Evolutionary conservation across 129 eudicot genomes (phyloP).

Genomic region (Escallonia herrerae): DNA sequence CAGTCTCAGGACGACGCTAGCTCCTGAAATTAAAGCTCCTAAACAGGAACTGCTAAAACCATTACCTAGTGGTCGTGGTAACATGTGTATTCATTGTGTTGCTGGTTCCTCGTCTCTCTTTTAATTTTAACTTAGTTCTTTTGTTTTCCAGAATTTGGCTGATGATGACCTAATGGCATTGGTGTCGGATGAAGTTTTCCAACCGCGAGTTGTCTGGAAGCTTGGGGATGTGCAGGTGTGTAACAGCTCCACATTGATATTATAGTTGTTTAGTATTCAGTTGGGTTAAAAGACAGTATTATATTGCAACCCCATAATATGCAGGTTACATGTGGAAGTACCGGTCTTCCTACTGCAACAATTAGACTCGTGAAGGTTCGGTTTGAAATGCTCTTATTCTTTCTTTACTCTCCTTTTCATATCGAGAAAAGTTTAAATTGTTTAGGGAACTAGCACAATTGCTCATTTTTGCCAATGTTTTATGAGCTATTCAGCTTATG

Average conservation of each 20-base stretch:
- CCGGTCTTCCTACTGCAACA: slow-evolving; percentile 92
- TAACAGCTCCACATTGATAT: slow-evolving; percentile 1
- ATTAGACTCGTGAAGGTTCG: slow-evolving; percentile 80
- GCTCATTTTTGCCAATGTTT: too few relatives aligned
- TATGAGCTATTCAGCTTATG: too few relatives aligned
- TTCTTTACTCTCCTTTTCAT: neutral
- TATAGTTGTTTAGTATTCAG: neutral
- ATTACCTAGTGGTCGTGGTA: too few relatives aligned
- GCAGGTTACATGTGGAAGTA: slow-evolving; percentile 94
- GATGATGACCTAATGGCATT: slow-evolving; percentile 91
- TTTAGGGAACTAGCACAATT: too few relatives aligned
- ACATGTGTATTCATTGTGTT: neutral
- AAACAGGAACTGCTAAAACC: too few relatives aligned
- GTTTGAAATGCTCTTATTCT: neutral
- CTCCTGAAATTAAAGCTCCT: too few relatives aligned
- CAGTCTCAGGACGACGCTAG: too few relatives aligned
- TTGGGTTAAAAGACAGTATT: neutral
- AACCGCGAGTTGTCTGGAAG: slow-evolving; percentile 87
- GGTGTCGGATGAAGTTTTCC: slow-evolving; percentile 84
- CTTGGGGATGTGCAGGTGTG: slow-evolving; percentile 83
- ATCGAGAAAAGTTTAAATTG: neutral
- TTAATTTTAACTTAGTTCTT: too few relatives aligned
- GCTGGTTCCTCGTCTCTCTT: neutral
- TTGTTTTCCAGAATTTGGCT: slow-evolving; percentile 47
- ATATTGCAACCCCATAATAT: neutral